These are phyloP conservation scores for Chimonanthus praecox DNA, from an alignment of 164 flowering plant species.

Conservation along the genomic window DNA sequence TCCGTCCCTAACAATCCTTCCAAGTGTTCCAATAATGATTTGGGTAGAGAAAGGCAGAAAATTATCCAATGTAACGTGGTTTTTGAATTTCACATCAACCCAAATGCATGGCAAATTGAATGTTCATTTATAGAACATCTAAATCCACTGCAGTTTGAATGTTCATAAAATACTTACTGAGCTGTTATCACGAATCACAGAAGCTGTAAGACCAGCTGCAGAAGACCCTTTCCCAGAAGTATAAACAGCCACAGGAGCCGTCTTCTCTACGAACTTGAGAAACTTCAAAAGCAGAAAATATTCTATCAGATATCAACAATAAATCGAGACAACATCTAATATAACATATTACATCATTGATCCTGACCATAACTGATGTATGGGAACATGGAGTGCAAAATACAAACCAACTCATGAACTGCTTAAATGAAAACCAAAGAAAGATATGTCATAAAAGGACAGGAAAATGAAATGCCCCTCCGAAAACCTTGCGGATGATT, in stretches of 20 bases:
- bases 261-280: constrained; percentile 99
- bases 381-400: neutral
- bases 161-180: constrained; percentile 47
- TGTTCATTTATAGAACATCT: neutral
- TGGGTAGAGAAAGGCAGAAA: neutral
- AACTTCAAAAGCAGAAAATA: constrained; percentile 43
- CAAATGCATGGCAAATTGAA: neutral
- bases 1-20: too few relatives aligned
- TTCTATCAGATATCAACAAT: neutral
- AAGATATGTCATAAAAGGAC: neutral
- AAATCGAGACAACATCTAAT: neutral
- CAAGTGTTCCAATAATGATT: neutral
- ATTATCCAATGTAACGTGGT: too few relatives aligned
- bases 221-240: constrained; percentile 99
- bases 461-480: neutral
- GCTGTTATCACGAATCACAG: constrained; percentile 88
- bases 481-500: neutral
- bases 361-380: neutral
- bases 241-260: constrained; percentile 96
- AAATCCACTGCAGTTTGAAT: neutral
- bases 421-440: neutral
- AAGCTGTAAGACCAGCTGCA: constrained; percentile 99
- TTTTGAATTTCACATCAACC: neutral
- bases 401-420: neutral
- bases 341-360: too few relatives aligned